Evolutionary conservation across 2,329 filamentous ascomycete genomes (phyloP).

Genomic region (Fusarium piperis): DNA sequence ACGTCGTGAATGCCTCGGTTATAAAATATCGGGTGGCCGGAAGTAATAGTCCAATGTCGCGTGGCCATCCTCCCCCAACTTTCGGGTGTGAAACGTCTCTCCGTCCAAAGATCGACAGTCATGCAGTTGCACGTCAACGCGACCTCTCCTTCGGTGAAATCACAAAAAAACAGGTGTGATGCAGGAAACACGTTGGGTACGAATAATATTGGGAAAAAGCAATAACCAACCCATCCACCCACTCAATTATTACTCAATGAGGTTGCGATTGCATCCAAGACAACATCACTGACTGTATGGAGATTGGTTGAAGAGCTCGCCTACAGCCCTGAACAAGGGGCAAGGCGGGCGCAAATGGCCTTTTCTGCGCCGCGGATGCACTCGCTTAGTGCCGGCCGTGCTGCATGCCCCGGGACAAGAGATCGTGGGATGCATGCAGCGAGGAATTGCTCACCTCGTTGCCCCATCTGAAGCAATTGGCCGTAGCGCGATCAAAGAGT

Average conservation of each 20-base stretch:
- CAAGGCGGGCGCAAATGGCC: not conserved
- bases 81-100: not conserved
- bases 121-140: not conserved
- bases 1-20: not conserved
- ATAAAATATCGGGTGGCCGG: not conserved
- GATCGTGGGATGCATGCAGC: not conserved
- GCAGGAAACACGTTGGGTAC: not conserved
- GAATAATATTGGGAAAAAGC: not conserved
- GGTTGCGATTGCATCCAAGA: not conserved
- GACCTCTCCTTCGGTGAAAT: not conserved
- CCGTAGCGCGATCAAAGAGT: not conserved
- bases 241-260: not conserved
- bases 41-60: not conserved
- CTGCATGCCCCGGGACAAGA: not conserved
- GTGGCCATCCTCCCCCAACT: not conserved
- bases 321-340: no score
- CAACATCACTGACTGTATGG: not conserved
- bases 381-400: not conserved
- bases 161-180: not conserved
- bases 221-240: not conserved
- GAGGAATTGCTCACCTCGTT: not conserved
- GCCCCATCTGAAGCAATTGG: not conserved
- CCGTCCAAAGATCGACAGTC: not conserved
- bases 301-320: not conserved
- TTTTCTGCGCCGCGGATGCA: not conserved